A percentile compares a stretch with the other conserved stretches of the same genome.
Evolutionary conservation across 495 filamentous ascomycete genomes (phyloP).

Genomic region (Xylaria telfairii): DNA sequence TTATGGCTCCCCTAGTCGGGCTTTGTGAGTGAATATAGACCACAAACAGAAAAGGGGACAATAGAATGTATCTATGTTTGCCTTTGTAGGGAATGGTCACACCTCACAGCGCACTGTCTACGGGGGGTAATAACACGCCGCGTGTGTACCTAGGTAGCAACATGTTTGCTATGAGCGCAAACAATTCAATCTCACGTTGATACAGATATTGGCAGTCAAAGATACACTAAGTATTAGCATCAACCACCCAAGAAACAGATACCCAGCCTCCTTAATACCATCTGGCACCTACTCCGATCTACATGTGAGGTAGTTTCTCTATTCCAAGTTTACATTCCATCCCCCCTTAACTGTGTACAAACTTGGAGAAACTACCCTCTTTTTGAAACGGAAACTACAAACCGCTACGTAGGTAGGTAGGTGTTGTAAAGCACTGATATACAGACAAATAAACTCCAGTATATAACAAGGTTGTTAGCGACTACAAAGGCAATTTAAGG

Average conservation of each 20-base stretch:
- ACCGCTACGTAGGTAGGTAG: not conserved
- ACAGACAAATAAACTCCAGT: too few relatives aligned
- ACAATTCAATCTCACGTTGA: not conserved
- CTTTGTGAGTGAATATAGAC: not conserved
- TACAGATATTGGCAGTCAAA: not conserved
- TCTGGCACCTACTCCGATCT: not conserved
- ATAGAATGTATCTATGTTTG: not conserved
- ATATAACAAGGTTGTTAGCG: too few relatives aligned
- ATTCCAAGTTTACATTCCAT: not conserved
- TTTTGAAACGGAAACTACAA: not conserved
- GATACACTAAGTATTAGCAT: not conserved
- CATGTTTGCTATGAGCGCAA: not conserved
- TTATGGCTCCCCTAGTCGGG: not conserved
- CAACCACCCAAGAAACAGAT: not conserved
- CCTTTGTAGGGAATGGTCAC: not conserved
- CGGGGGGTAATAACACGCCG: not conserved
- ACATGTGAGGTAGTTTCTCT: not conserved
- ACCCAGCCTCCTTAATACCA: not conserved
- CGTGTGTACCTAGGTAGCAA: not conserved
- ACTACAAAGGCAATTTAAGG: too few relatives aligned
- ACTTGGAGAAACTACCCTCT: not conserved
- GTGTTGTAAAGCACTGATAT: too few relatives aligned
- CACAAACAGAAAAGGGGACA: not conserved
- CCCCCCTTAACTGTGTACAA: too few relatives aligned
- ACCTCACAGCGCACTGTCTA: not conserved